Percentiles rank a stretch among this genome's conserved stretches.
Evolutionary conservation across 1,284 basidiomycete genomes (phyloP).

Genomic region (Stygiomarasmius scandens): DNA sequence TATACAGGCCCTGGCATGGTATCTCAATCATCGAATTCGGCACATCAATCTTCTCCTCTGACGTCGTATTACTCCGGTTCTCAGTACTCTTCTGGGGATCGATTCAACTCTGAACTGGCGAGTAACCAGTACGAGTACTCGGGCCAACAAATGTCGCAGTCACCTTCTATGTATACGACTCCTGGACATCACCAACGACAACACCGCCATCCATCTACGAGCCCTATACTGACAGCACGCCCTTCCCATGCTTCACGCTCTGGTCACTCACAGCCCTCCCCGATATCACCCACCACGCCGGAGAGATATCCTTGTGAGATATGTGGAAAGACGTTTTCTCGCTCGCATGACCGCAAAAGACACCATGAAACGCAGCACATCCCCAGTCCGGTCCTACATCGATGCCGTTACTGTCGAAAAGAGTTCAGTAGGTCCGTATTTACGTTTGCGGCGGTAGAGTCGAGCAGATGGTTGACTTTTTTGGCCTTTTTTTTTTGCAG

Average conservation of each 20-base stretch:
- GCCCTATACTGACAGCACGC: constrained; percentile 29
- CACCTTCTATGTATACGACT: constrained; percentile 36
- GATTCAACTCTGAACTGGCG: constrained; percentile 54
- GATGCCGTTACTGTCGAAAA: constrained; percentile 70
- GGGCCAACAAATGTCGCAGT: constrained; percentile 28
- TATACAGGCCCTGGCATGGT: constrained; percentile 30
- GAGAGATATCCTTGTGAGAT: constrained; percentile 70
- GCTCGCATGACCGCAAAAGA: constrained; percentile 76
- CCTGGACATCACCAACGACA: constrained; percentile 38
- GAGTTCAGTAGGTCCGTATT: constrained; percentile 64
- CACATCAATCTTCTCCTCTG: constrained; percentile 20
- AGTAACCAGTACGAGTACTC: constrained; percentile 42
- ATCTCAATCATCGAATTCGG: constrained; percentile 27
- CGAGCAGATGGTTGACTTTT: no score
- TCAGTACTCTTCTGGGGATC: constrained; percentile 31
- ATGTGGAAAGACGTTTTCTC: constrained; percentile 76
- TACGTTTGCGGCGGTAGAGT: background rate
- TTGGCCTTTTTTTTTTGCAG: constrained; percentile 8
- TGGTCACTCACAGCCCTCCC: constrained; percentile 33
- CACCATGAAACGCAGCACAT: constrained; percentile 78
- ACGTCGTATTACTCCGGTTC: constrained; percentile 33
- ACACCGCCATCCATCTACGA: constrained; percentile 35
- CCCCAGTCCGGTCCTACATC: constrained; percentile 58
- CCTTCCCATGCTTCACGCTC: constrained; percentile 35
- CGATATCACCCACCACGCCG: constrained; percentile 39